Conservation (phyloP, 306 rosid species). For the Leucaena leucocephala region DNA sequence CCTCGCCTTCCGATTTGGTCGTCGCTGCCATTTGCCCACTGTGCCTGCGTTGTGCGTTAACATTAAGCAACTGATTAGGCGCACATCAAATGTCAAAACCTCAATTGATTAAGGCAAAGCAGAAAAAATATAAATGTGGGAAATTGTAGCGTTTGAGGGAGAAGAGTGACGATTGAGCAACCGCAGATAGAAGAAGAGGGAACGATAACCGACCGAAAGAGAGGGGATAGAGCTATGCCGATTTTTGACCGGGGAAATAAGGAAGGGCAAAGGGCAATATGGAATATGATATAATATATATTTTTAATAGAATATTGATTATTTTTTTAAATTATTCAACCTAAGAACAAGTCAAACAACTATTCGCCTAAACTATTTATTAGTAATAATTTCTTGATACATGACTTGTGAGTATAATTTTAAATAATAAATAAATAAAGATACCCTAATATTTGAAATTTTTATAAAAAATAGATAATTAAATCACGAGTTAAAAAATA, state of each 20-base stretch:
- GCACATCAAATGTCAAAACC: neutral
- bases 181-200: neutral
- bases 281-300: too few species aligned
- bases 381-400: neutral
- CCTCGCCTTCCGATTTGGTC: constrained; percentile 26
- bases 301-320: neutral
- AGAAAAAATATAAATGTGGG: neutral
- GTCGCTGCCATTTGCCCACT: constrained; percentile 44
- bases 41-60: neutral
- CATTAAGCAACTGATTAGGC: too few species aligned
- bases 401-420: too few species aligned
- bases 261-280: too few species aligned
- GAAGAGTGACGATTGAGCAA: too few species aligned
- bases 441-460: too few species aligned
- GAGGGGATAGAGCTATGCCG: neutral
- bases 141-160: neutral
- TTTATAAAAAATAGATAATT: too few species aligned
- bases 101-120: neutral
- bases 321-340: too few species aligned
- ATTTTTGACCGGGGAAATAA: neutral
- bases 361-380: neutral
- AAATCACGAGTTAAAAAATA: too few species aligned
- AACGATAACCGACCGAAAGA: neutral
- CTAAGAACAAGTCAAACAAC: neutral
- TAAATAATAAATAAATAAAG: too few species aligned